Base-by-base conservation (phyloP, 129 eudicot species). In the Smallanthus sonchifolius region DNA sequence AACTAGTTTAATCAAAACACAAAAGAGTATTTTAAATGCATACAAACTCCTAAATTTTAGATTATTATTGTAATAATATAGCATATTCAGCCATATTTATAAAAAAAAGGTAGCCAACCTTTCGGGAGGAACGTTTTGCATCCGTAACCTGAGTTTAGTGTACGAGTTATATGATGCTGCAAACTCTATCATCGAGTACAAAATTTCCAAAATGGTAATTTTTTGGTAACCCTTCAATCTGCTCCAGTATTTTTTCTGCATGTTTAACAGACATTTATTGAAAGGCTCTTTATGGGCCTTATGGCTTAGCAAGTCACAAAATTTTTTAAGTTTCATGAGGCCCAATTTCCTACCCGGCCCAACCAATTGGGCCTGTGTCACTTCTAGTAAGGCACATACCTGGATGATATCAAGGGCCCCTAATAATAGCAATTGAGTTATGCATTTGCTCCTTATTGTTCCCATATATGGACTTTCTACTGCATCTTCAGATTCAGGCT, bases 151-250 rank as follows among this genome's bases (percentile, higher is more conserved):
- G 67, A 92, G 96, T 63, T 89, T 92, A 36, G 89, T 70, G 76
- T 85, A 92, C 13, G 98, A 92, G 73, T 89, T 92, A 82, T 89
- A 92, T 9, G 98, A 89, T 68, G 98, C 88, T 67, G 98, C 95
- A 87, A 92, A 92, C 75, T 89, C 98, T 62, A 92, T 62, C 43
- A 83, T 77, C 15, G 96, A 87, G 77, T 89, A 76, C 79, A 89
- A 87, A 60, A 84, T 89, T 71, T 92, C 96, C 78, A 92, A 83
- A 15, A 89, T 67, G 60, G 79, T 55, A 64, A 87, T 86, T 84
- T 87, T 89, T 81, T 92, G 98, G 30, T 77, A 65, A 13, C 90
- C 77, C 70, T 79, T 86, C 83, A 92, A 81, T 84, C 81, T 84
- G 83, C 82, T 75, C 98, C 98, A 92, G 81, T 82, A 92, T 49